phyloP scores from a whole-genome alignment of 2,329 filamentous ascomycete species.

The Aspergillus sp. region DNA sequence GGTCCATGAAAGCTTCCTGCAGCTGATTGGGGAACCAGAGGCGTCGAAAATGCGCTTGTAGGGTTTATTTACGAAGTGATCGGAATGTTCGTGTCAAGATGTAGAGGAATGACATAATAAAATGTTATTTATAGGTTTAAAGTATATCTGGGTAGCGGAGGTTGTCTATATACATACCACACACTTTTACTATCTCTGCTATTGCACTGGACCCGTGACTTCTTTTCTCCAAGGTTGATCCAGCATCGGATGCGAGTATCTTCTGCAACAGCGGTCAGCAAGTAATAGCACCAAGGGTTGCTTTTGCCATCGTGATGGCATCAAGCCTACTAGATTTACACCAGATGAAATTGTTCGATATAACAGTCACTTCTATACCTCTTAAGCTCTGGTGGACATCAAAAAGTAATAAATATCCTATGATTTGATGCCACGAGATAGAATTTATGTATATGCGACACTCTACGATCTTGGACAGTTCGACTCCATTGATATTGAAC shows the following conservation, averaged over 20 bases:
- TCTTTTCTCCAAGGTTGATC: background rate
- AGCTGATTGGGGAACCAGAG: slow-evolving; percentile 73
- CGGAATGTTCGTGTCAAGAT: background rate
- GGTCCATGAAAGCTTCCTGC: slow-evolving; percentile 78
- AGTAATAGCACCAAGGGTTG: background rate
- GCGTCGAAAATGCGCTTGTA: slow-evolving; percentile 41
- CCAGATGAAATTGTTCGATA: too few relatives aligned
- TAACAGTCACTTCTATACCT: background rate
- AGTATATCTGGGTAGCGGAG: background rate
- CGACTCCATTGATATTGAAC: background rate
- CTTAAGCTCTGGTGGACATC: background rate
- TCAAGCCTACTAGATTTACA: too few relatives aligned
- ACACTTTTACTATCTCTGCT: background rate
- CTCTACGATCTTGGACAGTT: too few relatives aligned
- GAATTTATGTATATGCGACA: background rate
- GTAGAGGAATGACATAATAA: background rate
- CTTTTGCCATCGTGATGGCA: background rate
- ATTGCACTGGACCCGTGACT: background rate
- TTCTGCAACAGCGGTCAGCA: background rate
- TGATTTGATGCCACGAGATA: background rate
- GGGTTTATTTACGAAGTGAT: background rate
- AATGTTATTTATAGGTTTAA: background rate
- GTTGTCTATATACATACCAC: background rate
- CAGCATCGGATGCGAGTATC: background rate
- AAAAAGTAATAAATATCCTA: background rate